Conservation (phyloP, 495 filamentous ascomycete species). For the Xylaria flabelliformis region DNA sequence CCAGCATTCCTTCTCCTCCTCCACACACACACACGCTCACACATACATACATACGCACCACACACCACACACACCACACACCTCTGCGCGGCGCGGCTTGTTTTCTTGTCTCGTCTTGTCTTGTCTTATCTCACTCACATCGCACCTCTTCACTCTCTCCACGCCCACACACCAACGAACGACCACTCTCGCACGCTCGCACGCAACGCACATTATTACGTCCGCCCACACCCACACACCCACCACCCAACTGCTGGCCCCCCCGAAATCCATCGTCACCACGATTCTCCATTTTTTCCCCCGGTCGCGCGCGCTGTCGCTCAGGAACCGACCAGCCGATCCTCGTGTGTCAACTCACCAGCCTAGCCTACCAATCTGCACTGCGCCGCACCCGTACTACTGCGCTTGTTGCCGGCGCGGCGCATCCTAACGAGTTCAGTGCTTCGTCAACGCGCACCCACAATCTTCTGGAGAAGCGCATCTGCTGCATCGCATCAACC, state of each 20-base stretch:
- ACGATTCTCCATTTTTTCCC: constrained; percentile 43
- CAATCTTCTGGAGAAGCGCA: background rate
- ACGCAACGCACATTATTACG: constrained; percentile 1
- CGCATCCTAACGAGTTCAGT: constrained; percentile 23
- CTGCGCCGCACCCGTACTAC: constrained; percentile 36
- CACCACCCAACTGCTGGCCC: constrained; percentile 25
- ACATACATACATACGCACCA: background rate
- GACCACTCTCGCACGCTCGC: background rate
- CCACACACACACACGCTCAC: background rate
- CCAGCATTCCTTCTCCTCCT: constrained; percentile 22
- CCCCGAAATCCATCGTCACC: constrained; percentile 36
- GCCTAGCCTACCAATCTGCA: constrained; percentile 33
- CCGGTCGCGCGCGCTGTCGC: constrained; percentile 53
- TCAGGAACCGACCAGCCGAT: constrained; percentile 46
- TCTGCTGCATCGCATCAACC: constrained; percentile 7
- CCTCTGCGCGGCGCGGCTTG: constrained; percentile 5
- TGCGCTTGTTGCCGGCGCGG: constrained; percentile 29
- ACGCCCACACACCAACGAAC: background rate
- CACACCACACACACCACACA: constrained; percentile 22
- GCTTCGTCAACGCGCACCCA: constrained; percentile 21
- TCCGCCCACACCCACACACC: constrained; percentile 28
- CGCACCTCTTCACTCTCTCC: constrained; percentile 2
- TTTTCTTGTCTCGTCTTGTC: constrained; percentile 4
- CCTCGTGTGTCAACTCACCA: constrained; percentile 31
- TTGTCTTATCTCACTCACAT: constrained; percentile 31